Base-by-base conservation (phyloP, 306 rosid genomes). In the Vicia villosa region DNA sequence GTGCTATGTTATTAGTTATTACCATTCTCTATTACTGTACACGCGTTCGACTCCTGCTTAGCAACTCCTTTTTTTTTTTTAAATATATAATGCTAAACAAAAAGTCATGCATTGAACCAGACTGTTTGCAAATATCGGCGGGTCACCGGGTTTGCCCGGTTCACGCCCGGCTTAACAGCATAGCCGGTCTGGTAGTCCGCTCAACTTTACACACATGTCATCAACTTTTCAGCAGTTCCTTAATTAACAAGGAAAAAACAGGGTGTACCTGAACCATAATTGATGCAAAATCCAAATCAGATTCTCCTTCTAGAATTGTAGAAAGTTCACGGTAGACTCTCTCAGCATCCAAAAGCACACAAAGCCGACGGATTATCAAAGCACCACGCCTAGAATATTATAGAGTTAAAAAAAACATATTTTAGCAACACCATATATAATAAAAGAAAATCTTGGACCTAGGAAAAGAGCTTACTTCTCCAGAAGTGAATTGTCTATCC, bases 271-370 rank as follows among this genome's bases (percentile, higher is more conserved):
- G 97, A 83, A 95, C 99, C 96, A 95, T 89, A 66, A 79, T 74
- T 75, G 93, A 89, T 43, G 99, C 96, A 67, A 95, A 95, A 84
- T 87, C 91, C 91, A 91, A 75, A 73, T 91, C 83, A 7, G 92
- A 80, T 70, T 91, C 99, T 68, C 79, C 88, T 86, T 91, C 97
- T 65, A 95, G 77, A 80, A 91, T 89, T 28, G 86, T 82, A 51
- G 99, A 95, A 67, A 95, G 86, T 66, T 95, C 96, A 14, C 93
- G 84, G 79, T 95, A 95, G 66, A 95, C 95, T 79, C 95, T 83
- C 81, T 95, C 97, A 69, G 97, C 97, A 81, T 91, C 78, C 82
- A 95, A 79, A 74, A 89, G 99, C 75, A 89, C 99, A 86, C 99
- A 89, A 46, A 95, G 92, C 17, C 93, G 88, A 54, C 96, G 95